phyloP scores from a whole-genome alignment of 2,329 filamentous ascomycete genomes.

The Xylaria digitata region DNA sequence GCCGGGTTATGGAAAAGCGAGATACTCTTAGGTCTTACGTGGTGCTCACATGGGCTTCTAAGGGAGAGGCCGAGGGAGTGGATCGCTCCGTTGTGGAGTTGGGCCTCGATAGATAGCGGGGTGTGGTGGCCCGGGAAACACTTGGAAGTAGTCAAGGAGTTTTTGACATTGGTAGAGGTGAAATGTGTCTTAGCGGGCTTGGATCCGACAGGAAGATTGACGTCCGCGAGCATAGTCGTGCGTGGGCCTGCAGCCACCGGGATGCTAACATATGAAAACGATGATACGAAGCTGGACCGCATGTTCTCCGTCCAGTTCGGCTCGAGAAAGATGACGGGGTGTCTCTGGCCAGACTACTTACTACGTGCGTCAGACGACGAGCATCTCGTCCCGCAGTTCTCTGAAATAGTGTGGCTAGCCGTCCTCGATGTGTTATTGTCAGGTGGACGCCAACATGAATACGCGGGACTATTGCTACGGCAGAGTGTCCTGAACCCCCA shows the following conservation, averaged over 20 bases:
- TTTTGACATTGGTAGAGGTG: neutral
- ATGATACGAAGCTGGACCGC: neutral
- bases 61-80: neutral
- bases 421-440: neutral
- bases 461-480: conserved; percentile 1
- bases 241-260: neutral
- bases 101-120: neutral
- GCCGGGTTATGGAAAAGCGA: conserved; percentile 11
- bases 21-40: neutral
- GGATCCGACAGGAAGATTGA: conserved; percentile 10
- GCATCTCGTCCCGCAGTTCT: neutral
- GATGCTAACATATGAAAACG: neutral
- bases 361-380: neutral
- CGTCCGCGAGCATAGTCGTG: neutral
- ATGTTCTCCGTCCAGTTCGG: conserved; percentile 9
- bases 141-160: neutral
- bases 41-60: neutral
- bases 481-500: neutral
- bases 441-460: neutral
- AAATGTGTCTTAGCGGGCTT: neutral
- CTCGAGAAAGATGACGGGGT: neutral
- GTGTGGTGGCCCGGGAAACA: neutral
- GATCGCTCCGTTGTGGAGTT: conserved; percentile 13
- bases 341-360: neutral
- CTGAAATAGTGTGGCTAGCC: neutral